Base-by-base conservation (phyloP, 1,139 yeast genomes). In the Trichomonascaceae sp. region DNA sequence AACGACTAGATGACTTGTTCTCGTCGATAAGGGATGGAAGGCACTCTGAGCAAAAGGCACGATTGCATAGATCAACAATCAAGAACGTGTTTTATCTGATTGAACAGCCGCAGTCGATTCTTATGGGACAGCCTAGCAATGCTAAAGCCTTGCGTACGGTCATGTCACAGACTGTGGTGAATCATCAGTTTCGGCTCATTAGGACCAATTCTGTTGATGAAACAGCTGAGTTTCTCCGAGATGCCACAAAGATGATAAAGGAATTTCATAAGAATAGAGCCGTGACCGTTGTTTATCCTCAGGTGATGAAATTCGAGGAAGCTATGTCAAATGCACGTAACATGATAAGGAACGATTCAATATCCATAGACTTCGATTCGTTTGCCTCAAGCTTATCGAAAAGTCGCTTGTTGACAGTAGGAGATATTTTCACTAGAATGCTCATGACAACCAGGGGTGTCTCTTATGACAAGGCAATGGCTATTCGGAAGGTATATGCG, bases 21-120 rank as follows among this genome's bases (percentile, higher is more conserved):
- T 67, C 77, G 49, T 87, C 96, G 52, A 90, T 95, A 47, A 78
- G 80, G 58, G 99, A 93, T 70, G 96, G 96, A 2, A 74, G 99
- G 52, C 91, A 71, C 54, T 63, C 60, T 17, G 99, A 93, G 66
- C 99, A 93, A 66, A 91, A 93, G 66, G 73, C 77, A 24, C 77
- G 99, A 53, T 73, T 93, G 56, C 78, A 77, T 51, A 79, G 83
- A 65, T 79, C 95, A 0, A 88, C 87, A 0, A 74, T 91, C 66
- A 74, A 74, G 36, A 79, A 86, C 60, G 80, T 84, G 47, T 85
- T 83, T 61, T 95, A 93, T 63, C 68, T 95, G 13, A 81, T 95
- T n/a, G 99, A 95, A 66, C 96, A 88, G 58, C 79, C 79, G 2
- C 77, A 79, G 30, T 66, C 76, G 1, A n/a, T 60, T 27, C 3